Conservation (phyloP, 768 basidiomycete genomes). For the Serendipita sp. region DNA sequence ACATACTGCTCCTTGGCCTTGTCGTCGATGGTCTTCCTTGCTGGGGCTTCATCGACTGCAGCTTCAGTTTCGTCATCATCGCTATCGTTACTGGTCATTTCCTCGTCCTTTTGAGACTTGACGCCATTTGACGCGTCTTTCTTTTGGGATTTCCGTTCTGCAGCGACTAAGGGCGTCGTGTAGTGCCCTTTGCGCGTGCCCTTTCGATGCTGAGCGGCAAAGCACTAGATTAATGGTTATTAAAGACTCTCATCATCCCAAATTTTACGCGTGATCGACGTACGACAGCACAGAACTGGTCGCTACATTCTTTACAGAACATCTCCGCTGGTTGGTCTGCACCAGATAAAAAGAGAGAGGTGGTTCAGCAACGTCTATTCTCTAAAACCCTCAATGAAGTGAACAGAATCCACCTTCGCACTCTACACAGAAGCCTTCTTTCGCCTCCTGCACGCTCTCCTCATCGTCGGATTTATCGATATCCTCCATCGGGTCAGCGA, state of each 20-base stretch:
- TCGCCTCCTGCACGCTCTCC: slow-evolving; percentile 9
- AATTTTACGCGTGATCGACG: background rate
- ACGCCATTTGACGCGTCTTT: slow-evolving; percentile 14
- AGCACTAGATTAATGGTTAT: slow-evolving; percentile 30
- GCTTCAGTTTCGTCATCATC: slow-evolving; percentile 25
- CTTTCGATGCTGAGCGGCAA: slow-evolving; percentile 69
- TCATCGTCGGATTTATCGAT: slow-evolving; percentile 10
- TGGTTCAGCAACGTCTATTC: background rate
- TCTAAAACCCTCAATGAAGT: background rate
- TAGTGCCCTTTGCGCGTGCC: slow-evolving; percentile 55
- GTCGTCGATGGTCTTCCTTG: slow-evolving; percentile 15
- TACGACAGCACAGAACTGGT: slow-evolving; percentile 59
- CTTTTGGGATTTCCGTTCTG: slow-evolving; percentile 9
- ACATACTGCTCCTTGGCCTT: slow-evolving; percentile 20
- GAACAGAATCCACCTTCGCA: slow-evolving; percentile 54
- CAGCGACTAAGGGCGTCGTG: slow-evolving; percentile 29
- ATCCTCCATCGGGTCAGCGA: background rate
- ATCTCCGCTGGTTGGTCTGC: slow-evolving; percentile 73
- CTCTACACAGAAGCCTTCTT: slow-evolving; percentile 40
- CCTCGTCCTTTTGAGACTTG: slow-evolving; percentile 26
- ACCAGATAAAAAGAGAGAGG: slow-evolving; percentile 2
- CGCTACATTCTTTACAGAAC: slow-evolving; percentile 52
- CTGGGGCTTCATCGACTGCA: background rate
- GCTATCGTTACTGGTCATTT: slow-evolving; percentile 27
- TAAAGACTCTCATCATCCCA: background rate